A percentile compares a stretch with the other conserved stretches of the same genome.
phyloP scores from a whole-genome alignment of 768 basidiomycete species.

The Termitomyces sp. region DNA sequence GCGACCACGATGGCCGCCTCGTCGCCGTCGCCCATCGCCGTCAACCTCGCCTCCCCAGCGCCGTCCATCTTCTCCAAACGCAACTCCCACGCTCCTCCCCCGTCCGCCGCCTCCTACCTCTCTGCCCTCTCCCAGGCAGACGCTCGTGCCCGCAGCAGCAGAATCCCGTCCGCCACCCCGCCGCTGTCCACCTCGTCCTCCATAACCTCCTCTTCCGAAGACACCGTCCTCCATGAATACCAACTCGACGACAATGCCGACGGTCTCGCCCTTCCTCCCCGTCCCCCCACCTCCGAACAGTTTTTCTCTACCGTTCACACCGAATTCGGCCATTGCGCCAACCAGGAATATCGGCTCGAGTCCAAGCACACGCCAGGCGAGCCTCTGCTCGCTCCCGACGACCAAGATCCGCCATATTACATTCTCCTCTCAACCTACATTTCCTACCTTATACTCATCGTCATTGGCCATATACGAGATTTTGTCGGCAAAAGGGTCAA shows the following conservation, averaged over 20 bases:
- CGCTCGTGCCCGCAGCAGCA: slow-evolving; percentile 52
- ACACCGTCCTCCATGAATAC: slow-evolving; percentile 55
- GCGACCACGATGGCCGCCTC: slow-evolving; percentile 13
- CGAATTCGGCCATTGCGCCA: slow-evolving; percentile 90
- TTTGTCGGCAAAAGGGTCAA: slow-evolving; percentile 87
- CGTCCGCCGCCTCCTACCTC: slow-evolving; percentile 41
- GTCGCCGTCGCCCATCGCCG: slow-evolving; percentile 60
- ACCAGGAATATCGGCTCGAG: slow-evolving; percentile 67
- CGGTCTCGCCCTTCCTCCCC: slow-evolving; percentile 54
- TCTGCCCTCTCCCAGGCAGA: slow-evolving; percentile 50
- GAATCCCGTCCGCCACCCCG: slow-evolving; percentile 60
- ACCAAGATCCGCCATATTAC: slow-evolving; percentile 90
- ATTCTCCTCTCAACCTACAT: slow-evolving; percentile 90
- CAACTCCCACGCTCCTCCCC: slow-evolving; percentile 24
- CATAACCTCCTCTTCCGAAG: slow-evolving; percentile 64
- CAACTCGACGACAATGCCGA: slow-evolving; percentile 44
- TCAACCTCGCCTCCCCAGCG: slow-evolving; percentile 45
- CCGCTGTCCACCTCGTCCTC: slow-evolving; percentile 75
- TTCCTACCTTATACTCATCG: slow-evolving; percentile 89
- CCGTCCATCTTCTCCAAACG: slow-evolving; percentile 63
- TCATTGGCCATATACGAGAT: slow-evolving; percentile 90
- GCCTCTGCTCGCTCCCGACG: slow-evolving; percentile 49
- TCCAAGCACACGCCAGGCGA: slow-evolving; percentile 56
- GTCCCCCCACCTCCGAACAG: slow-evolving; percentile 80
- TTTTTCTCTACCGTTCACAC: slow-evolving; percentile 77